Percentiles rank a stretch among this genome's conserved stretches.
Conservation (phyloP, 2,329 filamentous ascomycete genomes). For the Penicillium concentricum region DNA sequence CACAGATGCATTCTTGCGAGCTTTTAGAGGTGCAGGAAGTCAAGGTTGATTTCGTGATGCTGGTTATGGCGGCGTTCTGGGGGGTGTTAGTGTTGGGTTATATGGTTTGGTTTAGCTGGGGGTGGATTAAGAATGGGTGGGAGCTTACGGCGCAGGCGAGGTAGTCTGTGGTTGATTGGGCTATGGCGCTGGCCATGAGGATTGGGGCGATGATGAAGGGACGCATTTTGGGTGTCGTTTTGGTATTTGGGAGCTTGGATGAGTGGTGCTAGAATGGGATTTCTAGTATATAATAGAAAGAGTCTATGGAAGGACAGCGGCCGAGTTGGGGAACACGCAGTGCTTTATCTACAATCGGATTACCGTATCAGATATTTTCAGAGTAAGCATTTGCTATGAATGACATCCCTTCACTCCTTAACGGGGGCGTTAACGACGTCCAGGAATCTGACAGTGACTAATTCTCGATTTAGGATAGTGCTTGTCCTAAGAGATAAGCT, state of each 20-base stretch:
- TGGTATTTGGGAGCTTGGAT: not conserved
- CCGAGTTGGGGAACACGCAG: not conserved
- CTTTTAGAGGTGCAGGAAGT: conserved; percentile 10
- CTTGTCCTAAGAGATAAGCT: conserved; percentile 10
- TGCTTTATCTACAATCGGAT: conserved; percentile 12
- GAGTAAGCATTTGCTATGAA: conserved; percentile 6
- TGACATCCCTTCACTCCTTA: conserved; percentile 19
- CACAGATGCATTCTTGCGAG: conserved; percentile 17
- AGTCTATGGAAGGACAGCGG: not conserved
- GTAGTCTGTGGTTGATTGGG: conserved; percentile 8
- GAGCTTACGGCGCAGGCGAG: conserved; percentile 19
- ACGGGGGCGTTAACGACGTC: conserved; percentile 15
- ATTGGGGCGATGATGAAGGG: conserved; percentile 17
- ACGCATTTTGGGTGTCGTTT: conserved; percentile 17
- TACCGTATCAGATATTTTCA: not conserved
- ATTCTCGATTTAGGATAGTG: not conserved
- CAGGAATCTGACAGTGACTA: conserved; percentile 13
- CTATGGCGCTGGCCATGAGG: conserved; percentile 14
- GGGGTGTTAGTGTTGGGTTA: not conserved
- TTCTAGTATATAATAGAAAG: not conserved
- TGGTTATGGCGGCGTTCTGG: conserved; percentile 9
- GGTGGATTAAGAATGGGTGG: too few relatives aligned
- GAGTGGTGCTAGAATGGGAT: not conserved
- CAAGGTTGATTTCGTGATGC: conserved; percentile 9
- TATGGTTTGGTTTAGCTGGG: too few relatives aligned